phyloP scores from a whole-genome alignment of 495 filamentous ascomycete genomes.

The Glutinoglossum americanum region DNA sequence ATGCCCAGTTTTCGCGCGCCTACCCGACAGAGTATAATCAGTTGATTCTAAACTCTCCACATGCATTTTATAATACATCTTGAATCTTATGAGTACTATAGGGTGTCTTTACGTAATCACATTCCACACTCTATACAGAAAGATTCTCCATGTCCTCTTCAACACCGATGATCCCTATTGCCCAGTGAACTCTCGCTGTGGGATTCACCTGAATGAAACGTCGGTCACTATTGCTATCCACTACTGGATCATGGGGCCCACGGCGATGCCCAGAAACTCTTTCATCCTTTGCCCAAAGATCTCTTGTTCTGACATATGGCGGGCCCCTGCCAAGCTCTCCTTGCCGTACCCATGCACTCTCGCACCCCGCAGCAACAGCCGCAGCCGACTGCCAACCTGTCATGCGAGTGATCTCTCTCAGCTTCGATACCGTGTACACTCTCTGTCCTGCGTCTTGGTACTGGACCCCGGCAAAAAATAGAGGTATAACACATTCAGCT shows the following conservation, averaged over 20 bases:
- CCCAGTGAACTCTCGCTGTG: slow-evolving; percentile 26
- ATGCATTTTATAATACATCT: no score
- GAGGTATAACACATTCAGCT: slow-evolving; percentile 52
- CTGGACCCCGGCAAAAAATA: slow-evolving; percentile 77
- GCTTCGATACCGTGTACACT: slow-evolving; percentile 47
- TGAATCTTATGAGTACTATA: no score
- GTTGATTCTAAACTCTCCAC: no score
- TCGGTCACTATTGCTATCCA: slow-evolving; percentile 21
- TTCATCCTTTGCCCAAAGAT: slow-evolving; percentile 14
- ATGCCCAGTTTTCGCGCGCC: neutral
- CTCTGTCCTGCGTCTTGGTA: slow-evolving; percentile 52
- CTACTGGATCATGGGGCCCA: neutral
- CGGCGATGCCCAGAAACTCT: slow-evolving; percentile 7
- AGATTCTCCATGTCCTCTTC: slow-evolving; percentile 30
- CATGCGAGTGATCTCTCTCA: slow-evolving; percentile 52
- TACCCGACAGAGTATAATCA: no score
- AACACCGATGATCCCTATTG: slow-evolving; percentile 34
- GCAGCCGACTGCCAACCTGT: slow-evolving; percentile 74
- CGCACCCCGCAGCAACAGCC: slow-evolving; percentile 63
- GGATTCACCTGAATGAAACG: slow-evolving; percentile 27
- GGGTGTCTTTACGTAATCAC: neutral
- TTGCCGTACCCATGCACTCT: slow-evolving; percentile 56
- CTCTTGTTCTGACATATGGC: slow-evolving; percentile 36
- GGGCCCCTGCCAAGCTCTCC: slow-evolving; percentile 53
- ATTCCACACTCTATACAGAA: neutral